A percentile compares a stretch with the other conserved stretches of the same genome.
phyloP scores from a whole-genome alignment of 2,329 filamentous ascomycete genomes.

The Xylaria sp. region DNA sequence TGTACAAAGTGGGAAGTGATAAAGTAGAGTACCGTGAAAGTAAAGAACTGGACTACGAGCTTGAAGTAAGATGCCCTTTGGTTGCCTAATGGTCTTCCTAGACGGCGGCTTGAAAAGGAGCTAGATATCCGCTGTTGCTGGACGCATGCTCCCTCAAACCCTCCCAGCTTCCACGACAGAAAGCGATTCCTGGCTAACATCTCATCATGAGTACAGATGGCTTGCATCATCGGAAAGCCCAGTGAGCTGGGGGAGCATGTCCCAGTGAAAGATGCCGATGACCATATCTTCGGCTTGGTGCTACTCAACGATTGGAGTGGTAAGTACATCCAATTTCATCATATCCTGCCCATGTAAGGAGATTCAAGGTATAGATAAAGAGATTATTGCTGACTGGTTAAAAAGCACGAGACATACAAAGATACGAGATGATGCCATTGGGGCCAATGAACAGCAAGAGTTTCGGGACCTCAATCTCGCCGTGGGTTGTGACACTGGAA shows the following conservation, averaged over 20 bases:
- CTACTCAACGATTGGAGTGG: constrained; percentile 71
- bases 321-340: constrained; percentile 37
- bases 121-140: background rate
- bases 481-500: constrained; percentile 71
- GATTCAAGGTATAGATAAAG: background rate
- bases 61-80: constrained; percentile 48
- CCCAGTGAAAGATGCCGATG: constrained; percentile 59
- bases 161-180: background rate
- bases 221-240: constrained; percentile 57
- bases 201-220: constrained; percentile 45
- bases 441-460: constrained; percentile 71
- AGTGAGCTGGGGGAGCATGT: constrained; percentile 52
- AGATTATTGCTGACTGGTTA: background rate
- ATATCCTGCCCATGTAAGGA: background rate
- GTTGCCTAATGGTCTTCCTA: background rate
- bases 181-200: background rate
- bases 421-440: constrained; percentile 68
- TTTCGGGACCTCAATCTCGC: constrained; percentile 68
- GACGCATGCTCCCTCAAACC: background rate
- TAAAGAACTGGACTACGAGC: constrained; percentile 55
- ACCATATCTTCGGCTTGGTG: constrained; percentile 72
- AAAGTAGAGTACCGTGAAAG: constrained; percentile 44
- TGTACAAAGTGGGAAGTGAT: constrained; percentile 34
- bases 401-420: constrained; percentile 69
- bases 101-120: background rate